Base-by-base conservation (phyloP, 495 filamentous ascomycete genomes). In the Trichoderma gamsii region DNA sequence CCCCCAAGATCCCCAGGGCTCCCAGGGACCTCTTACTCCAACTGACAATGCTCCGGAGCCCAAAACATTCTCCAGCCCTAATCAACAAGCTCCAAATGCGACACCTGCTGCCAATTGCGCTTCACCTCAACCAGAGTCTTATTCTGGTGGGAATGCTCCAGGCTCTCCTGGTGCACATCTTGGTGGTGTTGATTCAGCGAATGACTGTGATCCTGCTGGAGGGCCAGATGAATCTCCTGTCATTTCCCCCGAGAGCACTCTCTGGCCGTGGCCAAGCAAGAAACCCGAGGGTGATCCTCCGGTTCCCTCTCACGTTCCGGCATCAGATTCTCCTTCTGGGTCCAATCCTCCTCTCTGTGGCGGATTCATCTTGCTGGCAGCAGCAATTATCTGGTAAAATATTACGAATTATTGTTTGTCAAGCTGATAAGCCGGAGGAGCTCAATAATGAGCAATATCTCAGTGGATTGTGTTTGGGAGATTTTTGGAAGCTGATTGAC, bases 241-340 rank as follows among this genome's bases (percentile, higher is more conserved):
- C 11, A 1, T 32, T 13, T 27, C 56, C 35, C 35, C 35, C 12
- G 25, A 61, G 56, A 61, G 25, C 27, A 61, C 56, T 13, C 56
- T 61, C 25, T 61, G 56, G 56, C 56, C 56, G 7, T 61, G 23
- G 23, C 56, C 56, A 32, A 61, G 56, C 56, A 61, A 61, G 56
- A 61, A 61, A 7, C 56, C 56, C 25, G 56, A 61, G 25, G 56
- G 56, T 7, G 25, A 32, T 15, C 56, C 56, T 32, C 56, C 56
- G 9, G 25, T 21, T 32, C 56, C 56, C 15, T 61, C 56, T 4
- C 56, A 32, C 13, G 25, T 61, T 32, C 56, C 56, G 29, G 56
- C 56, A 35, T 61, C 56, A 32, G 25, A 61, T 16, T 61, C 56
- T 2, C 23, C 56, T 61, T 32, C 16, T 29, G 56, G 56, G 7